Base-by-base conservation (phyloP, 371 early-diverging fungal species). In the Mucor lusitanicus region DNA sequence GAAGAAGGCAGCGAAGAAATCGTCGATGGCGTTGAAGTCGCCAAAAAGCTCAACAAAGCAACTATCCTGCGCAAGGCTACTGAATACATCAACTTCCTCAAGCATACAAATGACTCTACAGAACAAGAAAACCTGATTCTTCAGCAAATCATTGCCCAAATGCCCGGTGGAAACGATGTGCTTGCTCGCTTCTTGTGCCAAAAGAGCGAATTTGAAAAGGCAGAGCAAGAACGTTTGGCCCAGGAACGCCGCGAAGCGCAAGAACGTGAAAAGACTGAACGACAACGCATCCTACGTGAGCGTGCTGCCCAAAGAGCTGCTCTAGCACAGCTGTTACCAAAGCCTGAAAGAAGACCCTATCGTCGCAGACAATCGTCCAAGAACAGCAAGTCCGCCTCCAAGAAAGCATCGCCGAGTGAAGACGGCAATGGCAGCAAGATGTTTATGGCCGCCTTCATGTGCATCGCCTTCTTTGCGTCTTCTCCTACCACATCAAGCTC, bases 31-130 rank as follows among this genome's bases (percentile, higher is more conserved):
- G 85, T 85, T 6, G 69, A 80, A 17, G 87, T 86, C 9, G 90
- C 90, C 3, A 89, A 90, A 19, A 93, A 92, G 66, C 81, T 91
- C 17, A 94, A 95, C 87, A 95, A 95, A 75, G 95, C 95, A 3
- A 94, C 94, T 3, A 89, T 95, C 44, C 64, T 95, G 63, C 80
- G 88, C 33, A 93, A 92, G 64, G 89, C 93, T 1, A 93, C 94
- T 3, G 94, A 95, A 73, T 94, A 95, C 69, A 94, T 95, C 62
- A 80, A 86, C 42, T 81, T 90, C 56, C 78, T 95, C 39, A 87
- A 88, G 39, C 76, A 82, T 5, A 79, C 70, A 61, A 87, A 88
- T 65, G 75, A 82, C 27, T 67, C 67, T 32, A 60, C 83, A 15
- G 72, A 83, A 61, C 64, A 69, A 13, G 87, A 88, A 63, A 86